These are phyloP conservation scores for Decorospora gaudefroyi DNA, from an alignment of 2,329 filamentous ascomycete genomes.

Conservation along the genomic window DNA sequence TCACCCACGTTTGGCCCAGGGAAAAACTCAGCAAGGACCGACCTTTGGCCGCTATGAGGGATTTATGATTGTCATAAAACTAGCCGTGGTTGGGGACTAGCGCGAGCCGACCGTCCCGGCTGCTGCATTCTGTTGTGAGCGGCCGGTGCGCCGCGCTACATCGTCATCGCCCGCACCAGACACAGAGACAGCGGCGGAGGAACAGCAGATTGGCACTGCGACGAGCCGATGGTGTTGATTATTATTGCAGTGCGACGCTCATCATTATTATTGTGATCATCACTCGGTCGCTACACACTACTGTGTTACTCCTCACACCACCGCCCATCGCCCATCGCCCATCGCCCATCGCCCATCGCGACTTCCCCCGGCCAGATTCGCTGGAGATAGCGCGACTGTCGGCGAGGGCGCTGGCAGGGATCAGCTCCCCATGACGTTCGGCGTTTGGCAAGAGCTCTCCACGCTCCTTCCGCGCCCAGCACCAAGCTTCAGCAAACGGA, in stretches of 20 bases:
- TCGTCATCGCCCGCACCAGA: constrained; percentile 19
- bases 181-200: constrained; percentile 10
- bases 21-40: constrained; percentile 35
- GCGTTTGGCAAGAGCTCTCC: constrained; percentile 9
- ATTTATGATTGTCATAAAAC: constrained; percentile 22
- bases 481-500: constrained; percentile 13
- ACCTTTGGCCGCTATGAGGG: constrained; percentile 23
- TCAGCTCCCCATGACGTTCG: constrained; percentile 14
- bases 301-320: constrained; percentile 7
- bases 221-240: constrained; percentile 16
- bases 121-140: constrained; percentile 16
- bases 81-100: constrained; percentile 19
- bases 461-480: not conserved
- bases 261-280: no score
- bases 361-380: constrained; percentile 24
- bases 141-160: constrained; percentile 22
- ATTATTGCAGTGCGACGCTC: no score
- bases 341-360: constrained; percentile 17
- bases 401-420: constrained; percentile 12
- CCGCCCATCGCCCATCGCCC: not conserved
- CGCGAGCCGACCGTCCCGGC: constrained; percentile 21
- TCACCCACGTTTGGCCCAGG: constrained; percentile 24
- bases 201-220: constrained; percentile 16
- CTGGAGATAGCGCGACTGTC: constrained; percentile 28
- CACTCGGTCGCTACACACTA: no score